A percentile compares a stretch with the other conserved stretches of the same genome.
These are phyloP conservation scores for Daedalea quercina DNA, from an alignment of 768 basidiomycete genomes.

Conservation along the genomic window DNA sequence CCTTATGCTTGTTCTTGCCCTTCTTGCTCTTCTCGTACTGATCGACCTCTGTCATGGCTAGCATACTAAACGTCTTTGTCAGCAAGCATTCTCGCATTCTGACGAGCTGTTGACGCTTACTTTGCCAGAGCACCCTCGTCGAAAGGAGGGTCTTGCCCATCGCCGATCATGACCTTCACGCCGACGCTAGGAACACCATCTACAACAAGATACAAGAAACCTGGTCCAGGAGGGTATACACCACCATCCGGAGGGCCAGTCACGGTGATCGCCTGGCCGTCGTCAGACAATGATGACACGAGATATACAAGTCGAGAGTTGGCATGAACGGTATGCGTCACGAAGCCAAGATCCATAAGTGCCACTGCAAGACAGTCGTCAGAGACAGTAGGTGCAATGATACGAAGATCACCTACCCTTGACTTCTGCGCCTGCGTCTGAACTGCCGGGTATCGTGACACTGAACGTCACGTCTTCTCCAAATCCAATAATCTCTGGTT, in stretches of 20 bases:
- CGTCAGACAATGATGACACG: constrained; percentile 33
- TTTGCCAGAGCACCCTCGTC: constrained; percentile 49
- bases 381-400: neutral
- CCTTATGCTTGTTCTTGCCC: neutral
- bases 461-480: constrained; percentile 39
- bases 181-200: constrained; percentile 63
- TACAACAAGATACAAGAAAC: constrained; percentile 63
- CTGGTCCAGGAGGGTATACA: constrained; percentile 79
- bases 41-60: constrained; percentile 41
- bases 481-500: neutral
- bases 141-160: constrained; percentile 53
- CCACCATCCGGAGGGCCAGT: constrained; percentile 54
- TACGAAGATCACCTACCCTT: constrained; percentile 33
- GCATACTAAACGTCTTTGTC: constrained; percentile 30
- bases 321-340: constrained; percentile 72
- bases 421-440: constrained; percentile 28
- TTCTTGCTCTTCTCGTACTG: constrained; percentile 39
- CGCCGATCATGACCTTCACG: constrained; percentile 59
- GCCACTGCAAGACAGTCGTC: constrained; percentile 36
- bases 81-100: too few species aligned
- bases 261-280: constrained; percentile 45
- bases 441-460: constrained; percentile 29
- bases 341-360: constrained; percentile 77
- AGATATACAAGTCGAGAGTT: constrained; percentile 76
- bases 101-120: too few species aligned